Evolutionary conservation across 1,284 basidiomycete genomes (phyloP).

Genomic region (Clitocybe nebularis): DNA sequence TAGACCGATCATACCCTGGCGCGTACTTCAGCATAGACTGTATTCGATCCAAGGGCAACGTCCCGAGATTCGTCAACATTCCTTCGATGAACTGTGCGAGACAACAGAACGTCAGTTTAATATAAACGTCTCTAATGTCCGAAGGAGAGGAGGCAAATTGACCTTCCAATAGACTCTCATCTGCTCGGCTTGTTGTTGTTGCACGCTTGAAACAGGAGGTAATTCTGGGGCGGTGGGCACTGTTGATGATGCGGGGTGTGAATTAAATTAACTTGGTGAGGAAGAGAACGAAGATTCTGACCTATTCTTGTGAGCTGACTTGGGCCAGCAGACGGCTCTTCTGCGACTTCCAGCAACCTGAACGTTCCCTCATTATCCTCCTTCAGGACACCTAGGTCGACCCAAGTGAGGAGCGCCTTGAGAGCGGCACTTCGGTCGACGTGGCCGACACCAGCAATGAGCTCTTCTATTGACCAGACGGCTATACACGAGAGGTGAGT

Average conservation of each 20-base stretch:
- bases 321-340: slow-evolving; percentile 29
- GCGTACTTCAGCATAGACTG: slow-evolving; percentile 81
- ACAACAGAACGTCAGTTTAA: not conserved
- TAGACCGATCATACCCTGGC: slow-evolving; percentile 71
- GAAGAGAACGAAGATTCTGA: slow-evolving; percentile 18
- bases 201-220: slow-evolving; percentile 50
- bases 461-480: slow-evolving; percentile 63
- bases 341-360: slow-evolving; percentile 58
- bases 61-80: slow-evolving; percentile 80
- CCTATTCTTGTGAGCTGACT: slow-evolving; percentile 27
- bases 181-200: slow-evolving; percentile 78
- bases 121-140: not conserved
- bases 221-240: slow-evolving; percentile 40
- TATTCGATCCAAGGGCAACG: slow-evolving; percentile 70
- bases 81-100: slow-evolving; percentile 70
- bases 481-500: slow-evolving; percentile 35
- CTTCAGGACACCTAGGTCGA: slow-evolving; percentile 75
- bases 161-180: slow-evolving; percentile 86
- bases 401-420: slow-evolving; percentile 81
- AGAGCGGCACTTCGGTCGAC: slow-evolving; percentile 61
- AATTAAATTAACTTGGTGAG: slow-evolving; percentile 2
- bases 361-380: slow-evolving; percentile 59
- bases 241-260: slow-evolving; percentile 11
- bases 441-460: slow-evolving; percentile 60
- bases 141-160: slow-evolving; percentile 4